Percentiles rank a stretch among this genome's conserved stretches.
Conservation (phyloP, 1,284 basidiomycete genomes). For the Amylostereum areolatum region DNA sequence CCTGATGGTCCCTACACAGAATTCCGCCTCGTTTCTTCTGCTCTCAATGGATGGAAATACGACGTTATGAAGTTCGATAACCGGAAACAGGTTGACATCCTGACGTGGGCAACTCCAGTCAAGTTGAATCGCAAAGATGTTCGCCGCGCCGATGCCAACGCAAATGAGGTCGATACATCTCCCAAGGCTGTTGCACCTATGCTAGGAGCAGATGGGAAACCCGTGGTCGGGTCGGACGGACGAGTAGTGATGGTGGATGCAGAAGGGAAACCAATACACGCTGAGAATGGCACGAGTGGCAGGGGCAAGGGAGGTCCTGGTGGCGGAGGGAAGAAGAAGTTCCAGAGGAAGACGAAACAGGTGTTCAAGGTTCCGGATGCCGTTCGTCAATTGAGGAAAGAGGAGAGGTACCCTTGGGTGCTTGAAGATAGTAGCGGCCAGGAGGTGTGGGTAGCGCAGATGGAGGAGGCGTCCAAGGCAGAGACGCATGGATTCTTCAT, state of each 20-base stretch:
- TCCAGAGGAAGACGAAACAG: slow-evolving; percentile 82
- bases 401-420: slow-evolving; percentile 87
- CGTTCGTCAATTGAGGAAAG: slow-evolving; percentile 50
- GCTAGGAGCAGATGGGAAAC: slow-evolving; percentile 73
- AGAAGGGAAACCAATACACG: slow-evolving; percentile 65
- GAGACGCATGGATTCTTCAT: slow-evolving; percentile 43
- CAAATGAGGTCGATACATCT: slow-evolving; percentile 28
- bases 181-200: slow-evolving; percentile 54
- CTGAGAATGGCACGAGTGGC: slow-evolving; percentile 20
- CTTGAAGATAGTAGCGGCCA: slow-evolving; percentile 68
- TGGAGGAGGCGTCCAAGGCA: slow-evolving; percentile 69
- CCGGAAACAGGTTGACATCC: slow-evolving; percentile 60
- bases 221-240: slow-evolving; percentile 69
- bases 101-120: slow-evolving; percentile 62
- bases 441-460: slow-evolving; percentile 73
- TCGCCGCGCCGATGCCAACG: slow-evolving; percentile 43
- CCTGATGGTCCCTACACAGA: slow-evolving; percentile 55
- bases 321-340: slow-evolving; percentile 54
- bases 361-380: slow-evolving; percentile 55
- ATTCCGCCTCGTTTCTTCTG: slow-evolving; percentile 69
- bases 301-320: slow-evolving; percentile 40
- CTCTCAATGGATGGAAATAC: slow-evolving; percentile 78
- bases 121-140: slow-evolving; percentile 83
- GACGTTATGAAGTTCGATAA: slow-evolving; percentile 82
- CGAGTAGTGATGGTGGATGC: slow-evolving; percentile 75